These are phyloP conservation scores for Phanerochaete carnosa DNA, from an alignment of 768 basidiomycete species.

Conservation along the genomic window DNA sequence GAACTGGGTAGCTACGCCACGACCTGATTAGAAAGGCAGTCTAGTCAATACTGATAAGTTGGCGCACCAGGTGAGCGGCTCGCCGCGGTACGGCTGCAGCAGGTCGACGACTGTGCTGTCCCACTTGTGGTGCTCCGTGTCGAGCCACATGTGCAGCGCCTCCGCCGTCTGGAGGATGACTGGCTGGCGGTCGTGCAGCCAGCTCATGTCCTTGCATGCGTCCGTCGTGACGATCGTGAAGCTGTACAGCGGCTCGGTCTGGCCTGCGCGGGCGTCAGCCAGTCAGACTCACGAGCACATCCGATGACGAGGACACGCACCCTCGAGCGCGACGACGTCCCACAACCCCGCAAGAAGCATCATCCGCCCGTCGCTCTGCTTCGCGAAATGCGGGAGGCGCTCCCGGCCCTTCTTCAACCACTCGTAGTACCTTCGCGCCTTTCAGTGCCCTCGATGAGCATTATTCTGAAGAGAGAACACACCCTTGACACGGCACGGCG, in stretches of 20 bases:
- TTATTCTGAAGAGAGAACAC: constrained; percentile 16
- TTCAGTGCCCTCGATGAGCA: neutral
- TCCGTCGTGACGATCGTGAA: constrained; percentile 90
- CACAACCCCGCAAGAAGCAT: constrained; percentile 90
- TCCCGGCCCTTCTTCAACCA: constrained; percentile 85
- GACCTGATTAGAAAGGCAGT: neutral
- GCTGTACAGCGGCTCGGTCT: constrained; percentile 61
- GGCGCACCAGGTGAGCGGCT: constrained; percentile 66
- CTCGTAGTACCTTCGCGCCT: constrained; percentile 74
- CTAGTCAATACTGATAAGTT: neutral
- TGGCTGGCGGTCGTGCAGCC: constrained; percentile 91
- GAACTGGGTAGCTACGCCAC: constrained; percentile 72
- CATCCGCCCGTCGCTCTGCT: constrained; percentile 55
- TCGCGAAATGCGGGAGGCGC: constrained; percentile 80
- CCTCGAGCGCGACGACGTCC: constrained; percentile 67
- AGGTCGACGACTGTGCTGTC: constrained; percentile 53
- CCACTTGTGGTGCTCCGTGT: constrained; percentile 70
- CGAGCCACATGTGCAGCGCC: constrained; percentile 74
- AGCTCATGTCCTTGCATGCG: constrained; percentile 63
- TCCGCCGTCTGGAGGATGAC: constrained; percentile 67
- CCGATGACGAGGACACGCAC: constrained; percentile 27
- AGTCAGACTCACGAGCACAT: neutral
- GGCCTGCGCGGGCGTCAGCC: constrained; percentile 34
- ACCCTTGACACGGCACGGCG: constrained; percentile 80
- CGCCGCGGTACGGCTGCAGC: constrained; percentile 57